A percentile compares a stretch with the other conserved stretches of the same genome.
These are phyloP conservation scores for Mollisia scopiformis DNA, from an alignment of 2,329 filamentous ascomycete genomes.

Conservation along the genomic window DNA sequence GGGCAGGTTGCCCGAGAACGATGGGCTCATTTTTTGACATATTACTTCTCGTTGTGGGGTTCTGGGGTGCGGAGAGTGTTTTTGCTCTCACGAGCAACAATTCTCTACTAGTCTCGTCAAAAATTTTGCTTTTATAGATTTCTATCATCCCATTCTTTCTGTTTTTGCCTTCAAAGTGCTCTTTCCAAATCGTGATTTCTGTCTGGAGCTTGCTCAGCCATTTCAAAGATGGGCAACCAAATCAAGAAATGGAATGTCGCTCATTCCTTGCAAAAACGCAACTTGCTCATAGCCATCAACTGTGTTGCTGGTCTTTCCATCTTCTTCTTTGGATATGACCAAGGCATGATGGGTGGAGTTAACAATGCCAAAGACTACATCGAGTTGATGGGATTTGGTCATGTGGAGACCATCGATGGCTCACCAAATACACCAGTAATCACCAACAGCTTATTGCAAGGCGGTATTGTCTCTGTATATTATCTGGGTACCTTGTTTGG, in stretches of 20 bases:
- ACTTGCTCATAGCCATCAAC: slow-evolving; percentile 63
- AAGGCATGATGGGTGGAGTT: slow-evolving; percentile 59
- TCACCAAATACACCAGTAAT: slow-evolving; percentile 54
- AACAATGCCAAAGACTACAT: slow-evolving; percentile 69
- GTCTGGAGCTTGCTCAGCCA: background rate
- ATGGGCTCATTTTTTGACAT: background rate
- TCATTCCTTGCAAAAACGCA: slow-evolving; percentile 56
- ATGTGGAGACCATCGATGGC: slow-evolving; percentile 47
- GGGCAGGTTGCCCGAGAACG: background rate
- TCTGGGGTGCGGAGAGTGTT: background rate
- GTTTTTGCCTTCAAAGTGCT: background rate
- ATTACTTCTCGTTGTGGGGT: background rate
- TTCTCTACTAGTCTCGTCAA: no score
- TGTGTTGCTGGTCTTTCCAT: slow-evolving; percentile 64
- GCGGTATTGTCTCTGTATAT: slow-evolving; percentile 60
- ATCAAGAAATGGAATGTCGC: slow-evolving; percentile 47
- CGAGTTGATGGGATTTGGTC: slow-evolving; percentile 65
- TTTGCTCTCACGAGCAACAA: no score
- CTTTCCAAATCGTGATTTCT: background rate
- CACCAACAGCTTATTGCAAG: slow-evolving; percentile 62
- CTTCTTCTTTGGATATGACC: slow-evolving; percentile 47
- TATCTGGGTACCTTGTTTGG: slow-evolving; percentile 67
- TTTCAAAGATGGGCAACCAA: slow-evolving; percentile 23
- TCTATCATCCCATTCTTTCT: no score
- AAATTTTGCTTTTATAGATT: no score